phyloP scores from a whole-genome alignment of 2,329 filamentous ascomycete genomes.

The Trichoderma semiorbis region DNA sequence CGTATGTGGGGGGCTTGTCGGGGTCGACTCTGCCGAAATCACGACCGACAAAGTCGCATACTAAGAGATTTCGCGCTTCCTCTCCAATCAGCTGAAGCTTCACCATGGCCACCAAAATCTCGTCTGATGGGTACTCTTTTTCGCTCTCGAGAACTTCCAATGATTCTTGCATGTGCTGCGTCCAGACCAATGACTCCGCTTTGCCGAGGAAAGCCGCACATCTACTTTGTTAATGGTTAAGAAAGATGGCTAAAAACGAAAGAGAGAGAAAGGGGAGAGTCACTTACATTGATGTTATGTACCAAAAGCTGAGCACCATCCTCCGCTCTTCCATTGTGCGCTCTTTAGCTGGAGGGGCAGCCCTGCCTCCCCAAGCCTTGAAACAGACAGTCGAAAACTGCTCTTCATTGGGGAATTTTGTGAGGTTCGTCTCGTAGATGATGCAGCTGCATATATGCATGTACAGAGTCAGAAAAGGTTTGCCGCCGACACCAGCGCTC shows the following conservation, averaged over 20 bases:
- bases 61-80: constrained; percentile 33
- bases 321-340: constrained; percentile 50
- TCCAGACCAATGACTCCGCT: constrained; percentile 55
- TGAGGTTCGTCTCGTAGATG: constrained; percentile 46
- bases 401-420: constrained; percentile 36
- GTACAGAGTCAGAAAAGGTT: constrained; percentile 44
- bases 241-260: background rate
- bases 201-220: constrained; percentile 41
- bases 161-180: constrained; percentile 55
- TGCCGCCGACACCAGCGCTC: constrained; percentile 35
- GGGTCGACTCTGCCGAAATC: constrained; percentile 29
- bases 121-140: constrained; percentile 48
- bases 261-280: background rate
- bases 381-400: constrained; percentile 36
- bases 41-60: constrained; percentile 31
- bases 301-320: constrained; percentile 47
- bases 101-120: constrained; percentile 39
- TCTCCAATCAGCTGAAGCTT: constrained; percentile 40
- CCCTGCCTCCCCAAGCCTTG: constrained; percentile 32
- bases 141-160: constrained; percentile 44
- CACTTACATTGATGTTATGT: constrained; percentile 35
- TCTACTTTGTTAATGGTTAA: constrained; percentile 22
- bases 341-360: constrained; percentile 27
- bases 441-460: constrained; percentile 42
- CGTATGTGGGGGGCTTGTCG: constrained; percentile 30